Base-by-base conservation (phyloP, 495 filamentous ascomycete species). In the Aspergillus kassunensis region DNA sequence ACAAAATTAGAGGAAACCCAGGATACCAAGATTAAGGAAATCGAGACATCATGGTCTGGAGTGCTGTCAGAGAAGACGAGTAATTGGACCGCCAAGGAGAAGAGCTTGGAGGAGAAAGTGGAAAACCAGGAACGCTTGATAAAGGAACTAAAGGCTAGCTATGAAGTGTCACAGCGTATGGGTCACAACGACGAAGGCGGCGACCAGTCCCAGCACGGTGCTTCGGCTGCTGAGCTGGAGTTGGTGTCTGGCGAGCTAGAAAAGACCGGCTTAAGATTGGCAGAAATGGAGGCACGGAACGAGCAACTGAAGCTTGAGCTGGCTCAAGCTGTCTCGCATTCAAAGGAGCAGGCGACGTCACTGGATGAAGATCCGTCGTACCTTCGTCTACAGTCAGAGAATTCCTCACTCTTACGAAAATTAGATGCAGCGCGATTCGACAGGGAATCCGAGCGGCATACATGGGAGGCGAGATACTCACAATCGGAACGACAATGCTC, bases 1-100 rank as follows among this genome's bases (percentile, higher is more conserved):
- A 86, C 86, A 65, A 77, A 83, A 31, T 66, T 95, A 9, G 91
- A 99, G 64, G 85, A 84, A 21, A 81, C 75, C 25, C 76, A 91
- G 37, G 90, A 97, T 57, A 65, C 72, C 12, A 88, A 77, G 58
- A 84, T 90, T 35, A 91, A 88, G 65, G 92, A 96, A 54, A 83
- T 95, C 19, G 93, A 97, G 67, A 70, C 78, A 8, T 92, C 91
- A 2, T 97, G 93, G 92, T 79, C 85, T 8, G 90, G 88, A 15
- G 91, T 97, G n/a, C 66, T 99, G 27, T 80, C 85, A 27, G 93
- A 99, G 75, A 97, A 97, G 71, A 84, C 89, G 54, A 89, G 91
- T 62, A 97, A 97, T 62, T 97, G 93, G 93, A 82, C 87, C 51
- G 87, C 91, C 25, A 97, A 96, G 65, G 93, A 99, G 75, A 88